Conservation (phyloP, 768 basidiomycete genomes). For the Asterophora parasitica region DNA sequence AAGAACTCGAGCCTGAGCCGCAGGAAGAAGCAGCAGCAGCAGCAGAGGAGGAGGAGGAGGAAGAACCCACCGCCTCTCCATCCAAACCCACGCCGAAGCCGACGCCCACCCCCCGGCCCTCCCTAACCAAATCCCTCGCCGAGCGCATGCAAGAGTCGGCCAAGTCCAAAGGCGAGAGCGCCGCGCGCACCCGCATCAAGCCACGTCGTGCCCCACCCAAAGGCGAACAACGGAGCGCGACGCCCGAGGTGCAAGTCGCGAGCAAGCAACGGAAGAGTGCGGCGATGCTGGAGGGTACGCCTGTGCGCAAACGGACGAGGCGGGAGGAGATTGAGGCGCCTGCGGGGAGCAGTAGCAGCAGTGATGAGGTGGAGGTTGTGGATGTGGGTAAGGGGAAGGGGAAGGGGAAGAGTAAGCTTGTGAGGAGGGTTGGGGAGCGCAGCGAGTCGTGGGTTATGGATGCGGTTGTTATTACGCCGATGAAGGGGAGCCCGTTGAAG, state of each 20-base stretch:
- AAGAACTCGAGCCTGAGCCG: conserved; percentile 8
- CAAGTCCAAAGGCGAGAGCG: conserved; percentile 14
- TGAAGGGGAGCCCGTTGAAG: conserved; percentile 5
- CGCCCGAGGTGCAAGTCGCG: conserved; percentile 6
- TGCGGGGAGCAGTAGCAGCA: conserved; percentile 5
- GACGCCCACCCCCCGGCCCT: conserved; percentile 8
- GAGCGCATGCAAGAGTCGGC: conserved; percentile 18
- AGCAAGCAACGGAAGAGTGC: conserved; percentile 12
- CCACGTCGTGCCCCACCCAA: conserved; percentile 8
- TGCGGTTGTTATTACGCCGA: conserved; percentile 8
- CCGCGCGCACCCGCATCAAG: conserved; percentile 19
- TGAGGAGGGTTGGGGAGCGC: conserved; percentile 11
- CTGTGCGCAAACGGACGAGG: conserved; percentile 6
- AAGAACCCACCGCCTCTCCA: neutral
- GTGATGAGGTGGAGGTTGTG: conserved; percentile 14
- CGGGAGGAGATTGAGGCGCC: neutral
- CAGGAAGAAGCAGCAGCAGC: conserved; percentile 4
- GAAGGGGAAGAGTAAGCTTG: conserved; percentile 13
- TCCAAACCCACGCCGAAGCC: neutral
- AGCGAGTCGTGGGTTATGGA: conserved; percentile 15
- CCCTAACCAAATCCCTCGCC: conserved; percentile 9
- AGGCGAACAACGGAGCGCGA: neutral
- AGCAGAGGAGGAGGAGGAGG: conserved; percentile 5
- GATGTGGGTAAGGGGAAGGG: conserved; percentile 5
- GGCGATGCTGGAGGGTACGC: conserved; percentile 2